A percentile compares a stretch with the other conserved stretches of the same genome.
Conservation (phyloP, 768 basidiomycete species). For the Auriscalpium orientale region DNA sequence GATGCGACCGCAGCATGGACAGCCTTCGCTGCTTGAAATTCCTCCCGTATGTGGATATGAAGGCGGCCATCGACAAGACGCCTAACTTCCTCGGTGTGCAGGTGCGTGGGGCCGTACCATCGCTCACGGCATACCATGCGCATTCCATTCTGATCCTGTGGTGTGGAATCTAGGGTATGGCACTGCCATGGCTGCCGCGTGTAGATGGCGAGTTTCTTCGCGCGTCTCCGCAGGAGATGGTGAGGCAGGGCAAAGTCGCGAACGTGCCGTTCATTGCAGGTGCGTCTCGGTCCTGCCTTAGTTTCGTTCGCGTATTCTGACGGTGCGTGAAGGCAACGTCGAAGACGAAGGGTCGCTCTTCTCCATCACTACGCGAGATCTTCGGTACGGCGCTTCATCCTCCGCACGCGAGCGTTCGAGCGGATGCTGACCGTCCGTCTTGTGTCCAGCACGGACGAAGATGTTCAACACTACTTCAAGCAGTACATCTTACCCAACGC, state of each 20-base stretch:
- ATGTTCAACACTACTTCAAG: slow-evolving; percentile 5
- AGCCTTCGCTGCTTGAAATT: slow-evolving; percentile 34
- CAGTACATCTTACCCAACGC: neutral
- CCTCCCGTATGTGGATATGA: slow-evolving; percentile 29
- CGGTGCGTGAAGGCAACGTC: slow-evolving; percentile 19
- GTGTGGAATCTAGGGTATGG: slow-evolving; percentile 14
- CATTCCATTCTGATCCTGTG: neutral
- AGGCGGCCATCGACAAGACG: slow-evolving; percentile 32
- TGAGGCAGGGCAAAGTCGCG: slow-evolving; percentile 28
- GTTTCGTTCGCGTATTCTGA: slow-evolving; percentile 10
- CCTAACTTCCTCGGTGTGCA: slow-evolving; percentile 34
- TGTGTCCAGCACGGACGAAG: slow-evolving; percentile 6
- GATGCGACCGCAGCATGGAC: slow-evolving; percentile 32
- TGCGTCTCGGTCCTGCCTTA: neutral
- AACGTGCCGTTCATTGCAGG: slow-evolving; percentile 14
- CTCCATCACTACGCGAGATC: slow-evolving; percentile 14
- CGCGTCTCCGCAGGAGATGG: slow-evolving; percentile 23
- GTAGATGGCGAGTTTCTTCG: slow-evolving; percentile 33
- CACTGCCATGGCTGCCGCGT: slow-evolving; percentile 29
- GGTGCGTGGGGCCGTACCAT: slow-evolving; percentile 16
- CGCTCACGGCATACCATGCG: neutral
- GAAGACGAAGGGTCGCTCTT: slow-evolving; percentile 21
- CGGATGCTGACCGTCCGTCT: neutral
- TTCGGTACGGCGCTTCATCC: slow-evolving; percentile 15
- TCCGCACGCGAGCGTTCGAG: neutral